phyloP scores from a whole-genome alignment of 208 protist species.

The Trypanosoma melophagium region DNA sequence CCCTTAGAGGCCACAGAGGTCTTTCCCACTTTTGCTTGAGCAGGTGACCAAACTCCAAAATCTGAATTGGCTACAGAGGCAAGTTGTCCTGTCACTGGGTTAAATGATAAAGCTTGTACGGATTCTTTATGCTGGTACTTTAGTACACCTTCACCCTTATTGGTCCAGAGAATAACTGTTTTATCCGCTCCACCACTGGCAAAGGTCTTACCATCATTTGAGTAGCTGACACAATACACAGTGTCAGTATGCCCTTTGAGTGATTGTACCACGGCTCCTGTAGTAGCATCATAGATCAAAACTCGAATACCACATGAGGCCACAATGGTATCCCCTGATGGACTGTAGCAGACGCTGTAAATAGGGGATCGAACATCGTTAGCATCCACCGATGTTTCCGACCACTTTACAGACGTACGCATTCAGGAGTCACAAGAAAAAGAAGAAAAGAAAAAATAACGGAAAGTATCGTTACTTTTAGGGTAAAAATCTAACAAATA shows the following conservation, averaged over 20 bases:
- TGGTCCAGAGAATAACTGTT: slow-evolving; percentile 95
- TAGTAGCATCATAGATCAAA: slow-evolving; percentile 91
- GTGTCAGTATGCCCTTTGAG: slow-evolving; percentile 95
- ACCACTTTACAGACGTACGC: slow-evolving; percentile 73
- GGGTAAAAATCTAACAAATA: no score
- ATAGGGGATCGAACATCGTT: slow-evolving; percentile 65
- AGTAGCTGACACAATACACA: slow-evolving; percentile 90
- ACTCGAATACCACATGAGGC: slow-evolving; percentile 90
- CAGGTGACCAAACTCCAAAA: slow-evolving; percentile 95
- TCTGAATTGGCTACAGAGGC: slow-evolving; percentile 89
- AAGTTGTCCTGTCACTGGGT: slow-evolving; percentile 88
- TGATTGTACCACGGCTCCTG: slow-evolving; percentile 89
- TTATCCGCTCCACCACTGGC: slow-evolving; percentile 93
- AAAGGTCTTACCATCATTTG: slow-evolving; percentile 91
- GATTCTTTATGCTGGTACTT: slow-evolving; percentile 96
- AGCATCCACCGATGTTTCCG: slow-evolving; percentile 45
- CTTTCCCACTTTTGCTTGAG: slow-evolving; percentile 91
- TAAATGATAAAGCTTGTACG: slow-evolving; percentile 93
- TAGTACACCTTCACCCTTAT: slow-evolving; percentile 91
- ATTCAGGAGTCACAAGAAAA: slow-evolving; percentile 21
- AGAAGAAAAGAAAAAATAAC: no score
- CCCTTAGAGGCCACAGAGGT: slow-evolving; percentile 83
- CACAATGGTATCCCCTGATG: slow-evolving; percentile 89
- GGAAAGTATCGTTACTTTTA: no score
- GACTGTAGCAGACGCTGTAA: slow-evolving; percentile 87